phyloP scores from a whole-genome alignment of 2,329 filamentous ascomycete species.

The Colletotrichum tamarilloi region DNA sequence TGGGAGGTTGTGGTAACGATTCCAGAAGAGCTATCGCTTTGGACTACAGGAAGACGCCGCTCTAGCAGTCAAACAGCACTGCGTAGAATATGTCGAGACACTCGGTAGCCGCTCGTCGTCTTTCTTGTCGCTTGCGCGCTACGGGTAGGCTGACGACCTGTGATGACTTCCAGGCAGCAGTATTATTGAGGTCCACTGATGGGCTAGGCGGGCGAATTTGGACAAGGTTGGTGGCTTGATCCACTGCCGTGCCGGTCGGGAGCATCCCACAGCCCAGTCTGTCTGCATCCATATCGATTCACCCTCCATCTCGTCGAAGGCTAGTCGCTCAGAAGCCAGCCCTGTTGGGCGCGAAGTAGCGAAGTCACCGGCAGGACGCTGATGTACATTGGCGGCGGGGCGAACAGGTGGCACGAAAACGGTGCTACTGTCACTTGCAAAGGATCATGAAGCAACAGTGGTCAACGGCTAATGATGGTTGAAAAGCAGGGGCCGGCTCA shows the following conservation, averaged over 20 bases:
- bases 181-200: conserved; percentile 15
- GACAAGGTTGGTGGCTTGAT: conserved; percentile 22
- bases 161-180: conserved; percentile 27
- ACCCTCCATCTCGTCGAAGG: not conserved
- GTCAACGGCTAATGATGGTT: conserved; percentile 7
- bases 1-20: not conserved
- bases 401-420: not conserved
- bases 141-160: not conserved
- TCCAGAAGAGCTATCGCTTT: not conserved
- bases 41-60: not conserved
- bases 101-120: not conserved
- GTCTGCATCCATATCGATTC: not conserved
- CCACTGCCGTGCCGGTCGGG: conserved; percentile 26
- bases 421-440: not conserved
- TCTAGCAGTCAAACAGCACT: not conserved
- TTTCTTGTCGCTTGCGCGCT: not conserved
- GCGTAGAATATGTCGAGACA: not conserved
- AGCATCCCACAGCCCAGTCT: not conserved
- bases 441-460: conserved; percentile 24
- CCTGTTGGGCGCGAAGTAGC: not conserved
- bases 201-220: not conserved
- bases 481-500: conserved; percentile 1
- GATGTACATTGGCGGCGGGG: not conserved
- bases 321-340: not conserved
- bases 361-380: not conserved